Evolutionary conservation across 257 asterid genomes (phyloP), one percentile per base, ranked within the genome.

Genomic region (Fraxinus quadrangulata): DNA sequence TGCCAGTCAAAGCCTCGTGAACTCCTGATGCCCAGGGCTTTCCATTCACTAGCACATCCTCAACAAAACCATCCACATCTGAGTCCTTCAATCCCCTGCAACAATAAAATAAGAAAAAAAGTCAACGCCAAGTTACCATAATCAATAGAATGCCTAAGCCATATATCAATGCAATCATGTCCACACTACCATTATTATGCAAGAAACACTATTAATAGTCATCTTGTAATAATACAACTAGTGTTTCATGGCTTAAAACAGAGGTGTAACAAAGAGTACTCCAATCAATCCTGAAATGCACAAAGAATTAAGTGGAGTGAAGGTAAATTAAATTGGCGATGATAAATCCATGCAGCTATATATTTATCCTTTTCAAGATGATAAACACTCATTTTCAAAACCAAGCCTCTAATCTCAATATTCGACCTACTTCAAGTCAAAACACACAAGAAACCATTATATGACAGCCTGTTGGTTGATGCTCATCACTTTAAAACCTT

Each of bases 11-110:
- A 69, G 77, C 86, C 86, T 87, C 94, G 74, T 79, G 89, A 69
- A 78, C 86, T 82, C 95, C 92, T 85, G 91, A 81, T 47, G 76
- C 76, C 98, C 98, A 95, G 31, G 96, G 83, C 74, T 90, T 90
- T 78, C 90, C 91, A 75, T 77, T 87, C 78, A 96, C 97, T 73
- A 96, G 90, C 79, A 92, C 98, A 84, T 92, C 97, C 77, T 93
- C 92, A 67, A 96, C 91, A 85, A 96, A 96, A 61, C 86, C 78
- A 73, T 90, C 95, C 76, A 93, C 90, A 30, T 93, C 92, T 31
- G 96, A 84, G 36, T 90, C 97, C 40, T 74, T 86, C 91, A 96
- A 81, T 67, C 90, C 92, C 92, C 99, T 96, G 86, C 78, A 63
- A 26, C n/a, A 63, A 83, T 56, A 39, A 76, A 47, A 72, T 67